Conservation (phyloP, 2,329 filamentous ascomycete species). For the Aspergillus bombycis region DNA sequence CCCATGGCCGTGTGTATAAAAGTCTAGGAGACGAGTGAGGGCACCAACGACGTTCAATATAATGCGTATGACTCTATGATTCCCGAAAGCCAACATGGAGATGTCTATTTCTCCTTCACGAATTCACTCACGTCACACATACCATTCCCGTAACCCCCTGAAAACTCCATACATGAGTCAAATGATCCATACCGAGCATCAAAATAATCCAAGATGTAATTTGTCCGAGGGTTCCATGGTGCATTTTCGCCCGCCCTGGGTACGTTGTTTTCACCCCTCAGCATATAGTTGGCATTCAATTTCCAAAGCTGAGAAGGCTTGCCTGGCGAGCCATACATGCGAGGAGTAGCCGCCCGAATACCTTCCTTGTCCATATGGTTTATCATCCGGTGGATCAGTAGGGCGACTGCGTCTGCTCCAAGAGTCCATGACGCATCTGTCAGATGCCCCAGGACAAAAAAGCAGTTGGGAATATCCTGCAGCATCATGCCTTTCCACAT, state of each 20-base stretch:
- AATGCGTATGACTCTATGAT: too few species aligned
- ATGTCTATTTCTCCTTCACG: too few species aligned
- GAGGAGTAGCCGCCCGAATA: background rate
- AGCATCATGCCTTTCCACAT: slow-evolving; percentile 37
- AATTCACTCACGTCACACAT: too few species aligned
- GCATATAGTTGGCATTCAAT: background rate
- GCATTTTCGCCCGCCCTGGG: background rate
- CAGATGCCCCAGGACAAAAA: slow-evolving; percentile 33
- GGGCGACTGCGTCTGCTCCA: slow-evolving; percentile 34
- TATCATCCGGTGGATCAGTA: slow-evolving; percentile 30
- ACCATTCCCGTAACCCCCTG: too few species aligned
- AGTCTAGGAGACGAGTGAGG: too few species aligned
- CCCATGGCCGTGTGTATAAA: too few species aligned
- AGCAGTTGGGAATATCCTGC: slow-evolving; percentile 38
- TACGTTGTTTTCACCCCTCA: background rate
- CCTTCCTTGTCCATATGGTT: slow-evolving; percentile 7
- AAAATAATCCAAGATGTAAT: background rate
- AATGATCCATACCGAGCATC: too few species aligned
- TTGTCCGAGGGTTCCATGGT: background rate
- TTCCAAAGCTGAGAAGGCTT: background rate
- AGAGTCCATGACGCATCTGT: slow-evolving; percentile 38
- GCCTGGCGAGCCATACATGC: background rate
- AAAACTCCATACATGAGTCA: too few species aligned
- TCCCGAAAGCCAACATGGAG: too few species aligned
- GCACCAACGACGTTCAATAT: too few species aligned